Evolutionary conservation across 2,329 filamentous ascomycete species (phyloP).

Genomic region (Celoporthe dispersa): DNA sequence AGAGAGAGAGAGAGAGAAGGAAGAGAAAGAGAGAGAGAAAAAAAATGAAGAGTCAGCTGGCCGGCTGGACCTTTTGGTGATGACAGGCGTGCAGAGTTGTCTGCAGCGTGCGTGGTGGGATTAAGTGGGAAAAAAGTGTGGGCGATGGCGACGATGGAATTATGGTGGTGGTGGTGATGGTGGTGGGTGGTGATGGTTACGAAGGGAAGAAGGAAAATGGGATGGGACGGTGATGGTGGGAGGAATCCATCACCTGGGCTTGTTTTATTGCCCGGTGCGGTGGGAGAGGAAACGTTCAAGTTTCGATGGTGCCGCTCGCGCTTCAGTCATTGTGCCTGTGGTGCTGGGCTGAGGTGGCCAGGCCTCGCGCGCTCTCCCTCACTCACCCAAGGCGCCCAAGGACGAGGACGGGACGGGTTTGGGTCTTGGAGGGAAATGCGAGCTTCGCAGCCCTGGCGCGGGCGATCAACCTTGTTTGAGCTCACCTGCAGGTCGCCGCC

Average conservation of each 20-base stretch:
- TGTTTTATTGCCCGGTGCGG: constrained; percentile 24
- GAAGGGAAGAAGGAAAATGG: constrained; percentile 26
- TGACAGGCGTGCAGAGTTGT: constrained; percentile 13
- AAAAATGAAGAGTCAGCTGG: constrained; percentile 17
- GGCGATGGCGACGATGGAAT: constrained; percentile 31
- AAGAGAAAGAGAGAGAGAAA: not conserved
- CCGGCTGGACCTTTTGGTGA: constrained; percentile 9
- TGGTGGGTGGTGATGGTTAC: constrained; percentile 33
- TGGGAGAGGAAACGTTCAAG: constrained; percentile 27
- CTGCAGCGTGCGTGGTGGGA: constrained; percentile 19
- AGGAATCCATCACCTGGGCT: constrained; percentile 23
- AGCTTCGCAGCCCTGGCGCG: constrained; percentile 2
- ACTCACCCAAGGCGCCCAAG: not conserved
- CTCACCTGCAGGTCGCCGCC: constrained; percentile 10
- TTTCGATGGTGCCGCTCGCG: constrained; percentile 19
- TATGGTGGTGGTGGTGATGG: constrained; percentile 27
- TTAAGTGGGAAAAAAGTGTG: constrained; percentile 22
- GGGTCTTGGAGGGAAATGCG: constrained; percentile 10
- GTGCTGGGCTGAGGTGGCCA: constrained; percentile 21
- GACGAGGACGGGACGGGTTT: constrained; percentile 13
- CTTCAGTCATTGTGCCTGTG: constrained; percentile 26
- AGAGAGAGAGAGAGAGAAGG: not conserved
- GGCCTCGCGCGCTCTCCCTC: constrained; percentile 12
- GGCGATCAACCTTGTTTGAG: constrained; percentile 14
- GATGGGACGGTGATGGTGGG: constrained; percentile 25